phyloP scores from a whole-genome alignment of 2,329 filamentous ascomycete species.

The Westerdykella aurantiaca region DNA sequence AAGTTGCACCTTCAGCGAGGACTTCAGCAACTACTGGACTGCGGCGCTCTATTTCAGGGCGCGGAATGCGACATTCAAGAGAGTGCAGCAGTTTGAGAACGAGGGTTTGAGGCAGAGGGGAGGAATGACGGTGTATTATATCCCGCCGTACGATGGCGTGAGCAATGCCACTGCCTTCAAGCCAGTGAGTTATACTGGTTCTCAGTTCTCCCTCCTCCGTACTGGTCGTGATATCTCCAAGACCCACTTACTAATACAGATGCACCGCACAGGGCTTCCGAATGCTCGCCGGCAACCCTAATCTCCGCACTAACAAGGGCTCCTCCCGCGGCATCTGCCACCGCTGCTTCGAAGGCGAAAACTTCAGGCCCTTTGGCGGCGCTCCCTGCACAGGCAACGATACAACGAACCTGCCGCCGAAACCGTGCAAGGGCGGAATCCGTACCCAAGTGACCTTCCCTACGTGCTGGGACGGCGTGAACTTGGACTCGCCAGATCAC shows the following conservation, averaged over 20 bases:
- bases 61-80: constrained; percentile 26
- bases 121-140: constrained; percentile 30
- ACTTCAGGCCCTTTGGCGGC: constrained; percentile 34
- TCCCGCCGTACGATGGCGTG: constrained; percentile 25
- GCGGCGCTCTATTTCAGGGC: constrained; percentile 26
- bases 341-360: constrained; percentile 39
- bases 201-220: not conserved
- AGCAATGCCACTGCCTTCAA: constrained; percentile 32
- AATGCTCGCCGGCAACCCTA: constrained; percentile 24
- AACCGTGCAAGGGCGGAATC: constrained; percentile 41
- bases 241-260: not conserved
- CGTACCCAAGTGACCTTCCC: constrained; percentile 45
- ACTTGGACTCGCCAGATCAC: constrained; percentile 51
- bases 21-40: constrained; percentile 27
- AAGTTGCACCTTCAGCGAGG: constrained; percentile 22
- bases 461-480: constrained; percentile 48
- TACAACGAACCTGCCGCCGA: constrained; percentile 33
- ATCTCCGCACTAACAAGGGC: constrained; percentile 13
- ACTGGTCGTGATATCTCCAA: too few species aligned
- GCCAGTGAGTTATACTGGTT: constrained; percentile 12
- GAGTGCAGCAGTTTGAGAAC: constrained; percentile 25
- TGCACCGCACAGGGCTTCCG: constrained; percentile 16
- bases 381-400: constrained; percentile 38
- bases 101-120: constrained; percentile 20
- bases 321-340: constrained; percentile 37